These are phyloP conservation scores for Xeromyces bisporus DNA, from an alignment of 495 filamentous ascomycete genomes.

Conservation along the genomic window DNA sequence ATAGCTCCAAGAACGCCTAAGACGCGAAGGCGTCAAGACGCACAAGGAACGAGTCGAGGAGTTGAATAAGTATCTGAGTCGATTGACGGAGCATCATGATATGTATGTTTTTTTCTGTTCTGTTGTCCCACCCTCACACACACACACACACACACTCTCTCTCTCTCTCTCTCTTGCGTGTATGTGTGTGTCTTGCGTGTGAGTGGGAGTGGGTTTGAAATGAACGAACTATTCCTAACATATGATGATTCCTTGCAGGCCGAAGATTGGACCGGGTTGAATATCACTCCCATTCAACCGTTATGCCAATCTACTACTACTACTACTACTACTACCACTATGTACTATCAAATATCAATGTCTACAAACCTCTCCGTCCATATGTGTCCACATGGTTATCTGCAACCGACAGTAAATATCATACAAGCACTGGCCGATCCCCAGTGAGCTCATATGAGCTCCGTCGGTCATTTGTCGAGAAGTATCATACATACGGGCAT, in stretches of 20 bases:
- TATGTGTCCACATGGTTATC: too few relatives aligned
- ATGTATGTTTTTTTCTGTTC: slow-evolving; percentile 40
- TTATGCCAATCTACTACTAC: slow-evolving; percentile 1
- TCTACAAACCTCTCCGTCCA: too few relatives aligned
- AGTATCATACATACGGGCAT: too few relatives aligned
- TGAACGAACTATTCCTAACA: slow-evolving; percentile 5
- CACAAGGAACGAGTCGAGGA: slow-evolving; percentile 96
- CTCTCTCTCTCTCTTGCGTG: too few relatives aligned
- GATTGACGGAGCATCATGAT: slow-evolving; percentile 91
- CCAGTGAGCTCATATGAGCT: too few relatives aligned
- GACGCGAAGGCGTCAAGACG: slow-evolving; percentile 75
- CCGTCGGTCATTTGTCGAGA: too few relatives aligned
- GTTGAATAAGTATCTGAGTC: slow-evolving; percentile 80
- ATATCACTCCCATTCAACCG: slow-evolving; percentile 5
- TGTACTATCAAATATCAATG: background rate
- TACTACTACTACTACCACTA: background rate
- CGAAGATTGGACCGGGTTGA: slow-evolving; percentile 64
- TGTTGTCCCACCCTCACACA: too few relatives aligned
- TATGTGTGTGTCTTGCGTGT: too few relatives aligned
- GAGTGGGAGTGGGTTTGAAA: too few relatives aligned
- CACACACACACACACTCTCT: too few relatives aligned
- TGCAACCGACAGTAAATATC: too few relatives aligned
- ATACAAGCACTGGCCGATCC: too few relatives aligned
- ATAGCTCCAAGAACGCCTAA: slow-evolving; percentile 54
- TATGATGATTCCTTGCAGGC: slow-evolving; percentile 26